Base-by-base conservation (phyloP, 495 filamentous ascomycete species). In the Penicillium cosmopolitanum region DNA sequence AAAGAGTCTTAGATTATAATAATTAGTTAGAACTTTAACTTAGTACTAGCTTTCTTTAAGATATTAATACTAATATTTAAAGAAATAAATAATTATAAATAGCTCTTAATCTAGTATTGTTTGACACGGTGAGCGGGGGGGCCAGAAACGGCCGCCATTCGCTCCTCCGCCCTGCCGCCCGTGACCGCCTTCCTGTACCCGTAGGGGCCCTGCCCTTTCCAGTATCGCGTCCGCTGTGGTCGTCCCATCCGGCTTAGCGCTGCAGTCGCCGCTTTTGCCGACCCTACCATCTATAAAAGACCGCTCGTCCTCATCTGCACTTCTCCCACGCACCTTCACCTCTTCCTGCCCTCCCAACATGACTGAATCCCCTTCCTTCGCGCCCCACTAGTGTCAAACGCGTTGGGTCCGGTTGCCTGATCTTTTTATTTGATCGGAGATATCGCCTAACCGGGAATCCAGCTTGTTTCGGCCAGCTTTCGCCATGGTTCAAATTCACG, bases 251-350 rank as follows among this genome's bases (percentile, higher is more conserved):
- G 6, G 25, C 4, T 2, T 44, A 44, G 42, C 42, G 42, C n/a
- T 4, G 42, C 16, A n/a, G 15, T 44, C 11, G 42, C 42, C 42
- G 42, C 42, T 44, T 44, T 44, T 44, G 6, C 19, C 19, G 1
- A 21, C 2, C 42, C 13, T 0, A 31, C 28, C 19, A 21, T 44
- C 42, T 44, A 44, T 44, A 44, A 44, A 44, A n/a, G 42, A 2
- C 42, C 15, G 15, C 7, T 44, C 16, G 42, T n/a, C 42, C 42
- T 12, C 42, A 12, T 16, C 42, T 44, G 42, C 42, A n/a, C 13
- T 44, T 44, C 42, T 44, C 42, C 42, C 42, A 44, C 42, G 42
- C 42, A 56, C 36, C 38, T 53, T 31, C 28, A 31, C 8, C 8
- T 31, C 28, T 31, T 31, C 28, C 28, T 1, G 28, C 28, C 28